Conservation (phyloP, 495 filamentous ascomycete genomes). For the Chlorociboria aeruginascens region DNA sequence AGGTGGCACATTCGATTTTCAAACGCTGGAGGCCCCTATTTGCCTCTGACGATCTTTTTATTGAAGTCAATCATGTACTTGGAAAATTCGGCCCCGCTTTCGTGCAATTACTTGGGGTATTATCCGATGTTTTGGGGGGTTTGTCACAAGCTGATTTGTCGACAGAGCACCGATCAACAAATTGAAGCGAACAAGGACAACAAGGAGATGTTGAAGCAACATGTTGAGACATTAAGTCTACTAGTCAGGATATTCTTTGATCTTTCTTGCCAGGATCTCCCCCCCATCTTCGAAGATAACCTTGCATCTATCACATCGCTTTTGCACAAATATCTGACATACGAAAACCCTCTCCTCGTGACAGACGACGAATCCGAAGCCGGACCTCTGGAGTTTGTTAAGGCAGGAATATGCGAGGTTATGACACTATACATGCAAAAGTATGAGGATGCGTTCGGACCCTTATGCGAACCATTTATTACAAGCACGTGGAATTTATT, state of each 20-base stretch:
- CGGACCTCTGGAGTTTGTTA: conserved; percentile 69
- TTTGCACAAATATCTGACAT: conserved; percentile 86
- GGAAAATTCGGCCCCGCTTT: conserved; percentile 70
- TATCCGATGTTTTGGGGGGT: not conserved
- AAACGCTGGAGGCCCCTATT: conserved; percentile 90
- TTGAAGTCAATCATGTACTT: conserved; percentile 90
- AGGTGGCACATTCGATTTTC: conserved; percentile 98
- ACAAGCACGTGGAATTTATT: conserved; percentile 82
- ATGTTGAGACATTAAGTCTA: conserved; percentile 72
- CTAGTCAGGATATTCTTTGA: conserved; percentile 89
- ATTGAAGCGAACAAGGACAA: conserved; percentile 67
- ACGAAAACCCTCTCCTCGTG: conserved; percentile 68
- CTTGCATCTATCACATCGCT: conserved; percentile 60
- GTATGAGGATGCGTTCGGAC: conserved; percentile 84
- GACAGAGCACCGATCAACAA: conserved; percentile 60
- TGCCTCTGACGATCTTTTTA: conserved; percentile 79
- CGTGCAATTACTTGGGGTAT: conserved; percentile 62
- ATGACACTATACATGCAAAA: conserved; percentile 81
- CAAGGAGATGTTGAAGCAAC: conserved; percentile 55
- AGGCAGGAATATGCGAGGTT: conserved; percentile 84
- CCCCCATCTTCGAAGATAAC: conserved; percentile 74
- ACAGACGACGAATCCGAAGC: conserved; percentile 81
- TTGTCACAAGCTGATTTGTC: conserved; percentile 8
- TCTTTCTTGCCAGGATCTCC: conserved; percentile 90
- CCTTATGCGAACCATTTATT: conserved; percentile 68